Evolutionary conservation across 208 protist genomes (phyloP), one percentile per base, ranked within the genome.

Genomic region (Baffinella frigidus): DNA sequence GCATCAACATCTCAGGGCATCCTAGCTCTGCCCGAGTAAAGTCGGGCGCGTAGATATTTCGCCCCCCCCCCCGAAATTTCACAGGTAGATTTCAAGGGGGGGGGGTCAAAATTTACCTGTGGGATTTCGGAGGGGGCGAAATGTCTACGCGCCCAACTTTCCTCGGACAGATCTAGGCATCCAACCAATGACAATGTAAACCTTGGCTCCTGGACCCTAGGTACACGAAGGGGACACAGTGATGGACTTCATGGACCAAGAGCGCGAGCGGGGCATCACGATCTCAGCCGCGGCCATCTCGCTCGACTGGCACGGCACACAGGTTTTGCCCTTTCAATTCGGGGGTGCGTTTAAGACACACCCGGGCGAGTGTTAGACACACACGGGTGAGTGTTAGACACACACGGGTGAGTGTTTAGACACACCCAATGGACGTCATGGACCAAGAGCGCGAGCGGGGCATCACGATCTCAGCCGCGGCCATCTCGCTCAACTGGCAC

Each of bases 1-100:
- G 98, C 35, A 99, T 99, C 93, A 99, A 98, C 64, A 99, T 99
- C 94, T 96, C 98, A 93, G 98, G n/a, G n/a, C n/a, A n/a, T n/a
- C n/a, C n/a, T n/a, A n/a, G n/a, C n/a, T n/a, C n/a, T n/a, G n/a
- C n/a, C n/a, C n/a, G n/a, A n/a, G n/a, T n/a, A n/a, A n/a, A n/a
- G n/a, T n/a, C n/a, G n/a, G n/a, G n/a, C n/a, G n/a, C n/a, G n/a
- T n/a, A n/a, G n/a, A n/a, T n/a, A n/a, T n/a, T n/a, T n/a, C n/a
- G n/a, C n/a, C n/a, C n/a, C n/a, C n/a, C n/a, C n/a, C n/a, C n/a
- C n/a, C n/a, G n/a, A n/a, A n/a, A n/a, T n/a, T n/a, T n/a, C n/a
- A n/a, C n/a, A n/a, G n/a, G n/a, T n/a, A n/a, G n/a, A n/a, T n/a
- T n/a, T n/a, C n/a, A n/a, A n/a, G n/a, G n/a, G n/a, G n/a, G n/a